phyloP scores from a whole-genome alignment of 805 yeast genomes.

The Metschnikowia borealis region DNA sequence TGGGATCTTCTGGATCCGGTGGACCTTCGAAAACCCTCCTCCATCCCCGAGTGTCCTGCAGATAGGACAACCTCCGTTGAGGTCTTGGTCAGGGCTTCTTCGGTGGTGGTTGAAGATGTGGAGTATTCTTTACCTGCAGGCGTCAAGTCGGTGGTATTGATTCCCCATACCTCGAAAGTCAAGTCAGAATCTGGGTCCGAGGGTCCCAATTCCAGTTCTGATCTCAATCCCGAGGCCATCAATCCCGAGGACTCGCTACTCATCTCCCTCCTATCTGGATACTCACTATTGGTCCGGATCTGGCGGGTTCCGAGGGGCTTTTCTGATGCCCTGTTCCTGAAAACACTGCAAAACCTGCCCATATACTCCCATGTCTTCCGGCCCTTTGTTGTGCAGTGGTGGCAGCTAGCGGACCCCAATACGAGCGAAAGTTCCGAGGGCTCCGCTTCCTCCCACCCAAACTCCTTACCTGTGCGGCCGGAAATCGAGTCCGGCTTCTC shows the following conservation, averaged over 20 bases:
- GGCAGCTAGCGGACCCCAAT: slow-evolving; percentile 28
- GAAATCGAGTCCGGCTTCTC: slow-evolving; percentile 21
- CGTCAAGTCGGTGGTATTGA: slow-evolving; percentile 29
- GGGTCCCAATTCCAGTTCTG: no score
- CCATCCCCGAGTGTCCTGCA: background rate
- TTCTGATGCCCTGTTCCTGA: slow-evolving; percentile 21
- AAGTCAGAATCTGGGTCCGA: no score
- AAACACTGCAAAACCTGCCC: slow-evolving; percentile 9
- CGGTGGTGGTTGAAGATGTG: slow-evolving; percentile 28
- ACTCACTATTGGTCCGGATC: slow-evolving; percentile 35
- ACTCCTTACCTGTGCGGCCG: no score
- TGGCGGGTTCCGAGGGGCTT: slow-evolving; percentile 32
- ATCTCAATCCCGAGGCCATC: background rate
- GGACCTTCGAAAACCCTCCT: background rate
- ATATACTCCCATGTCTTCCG: slow-evolving; percentile 23
- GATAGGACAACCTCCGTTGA: slow-evolving; percentile 14
- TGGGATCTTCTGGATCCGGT: slow-evolving; percentile 8
- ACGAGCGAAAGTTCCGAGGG: no score
- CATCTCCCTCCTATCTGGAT: slow-evolving; percentile 39
- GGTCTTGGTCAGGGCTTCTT: slow-evolving; percentile 30
- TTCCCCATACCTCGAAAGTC: slow-evolving; percentile 15
- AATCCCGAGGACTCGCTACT: slow-evolving; percentile 36
- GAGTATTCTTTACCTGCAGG: slow-evolving; percentile 30
- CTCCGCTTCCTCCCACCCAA: no score
- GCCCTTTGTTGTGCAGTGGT: slow-evolving; percentile 51